A percentile compares a stretch with the other conserved stretches of the same genome.
Conservation (phyloP, 129 eudicot species). For the Apium graveolens region DNA sequence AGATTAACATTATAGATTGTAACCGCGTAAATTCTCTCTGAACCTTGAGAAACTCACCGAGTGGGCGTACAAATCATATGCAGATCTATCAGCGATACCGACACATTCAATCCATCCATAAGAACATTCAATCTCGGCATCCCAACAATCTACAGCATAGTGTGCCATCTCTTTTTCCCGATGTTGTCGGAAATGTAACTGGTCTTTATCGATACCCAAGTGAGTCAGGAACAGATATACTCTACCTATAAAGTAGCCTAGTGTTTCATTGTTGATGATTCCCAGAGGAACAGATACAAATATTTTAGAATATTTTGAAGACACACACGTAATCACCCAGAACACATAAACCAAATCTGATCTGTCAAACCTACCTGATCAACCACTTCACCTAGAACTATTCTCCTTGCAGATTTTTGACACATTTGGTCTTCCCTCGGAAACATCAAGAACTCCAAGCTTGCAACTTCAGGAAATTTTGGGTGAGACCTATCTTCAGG, state of each 20-base stretch:
- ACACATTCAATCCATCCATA: slow-evolving; percentile 72
- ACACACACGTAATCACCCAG: background rate
- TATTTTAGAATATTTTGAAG: background rate
- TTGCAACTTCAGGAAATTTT: slow-evolving; percentile 43
- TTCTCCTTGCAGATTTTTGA: slow-evolving; percentile 35
- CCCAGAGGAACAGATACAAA: slow-evolving; percentile 29
- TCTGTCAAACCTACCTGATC: background rate
- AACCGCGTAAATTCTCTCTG: background rate
- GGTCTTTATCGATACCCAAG: slow-evolving; percentile 54
- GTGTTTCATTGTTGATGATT: slow-evolving; percentile 54
- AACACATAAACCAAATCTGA: background rate
- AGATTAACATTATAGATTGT: background rate
- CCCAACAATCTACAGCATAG: slow-evolving; percentile 79
- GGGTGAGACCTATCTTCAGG: slow-evolving; percentile 64
- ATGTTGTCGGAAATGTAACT: slow-evolving; percentile 58
- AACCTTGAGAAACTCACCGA: slow-evolving; percentile 24
- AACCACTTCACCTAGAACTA: slow-evolving; percentile 11
- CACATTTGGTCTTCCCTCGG: slow-evolving; percentile 57
- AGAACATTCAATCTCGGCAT: slow-evolving; percentile 62
- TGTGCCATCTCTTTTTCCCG: slow-evolving; percentile 71
- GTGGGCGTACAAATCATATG: slow-evolving; percentile 55
- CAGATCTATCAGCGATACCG: slow-evolving; percentile 69
- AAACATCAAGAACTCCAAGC: slow-evolving; percentile 51
- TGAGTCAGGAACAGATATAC: slow-evolving; percentile 46
- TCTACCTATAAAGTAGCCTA: slow-evolving; percentile 59